A percentile compares a stretch with the other conserved stretches of the same genome.
Evolutionary conservation across 2,329 filamentous ascomycete genomes (phyloP).

Genomic region (Penicillium sclerotigenum): DNA sequence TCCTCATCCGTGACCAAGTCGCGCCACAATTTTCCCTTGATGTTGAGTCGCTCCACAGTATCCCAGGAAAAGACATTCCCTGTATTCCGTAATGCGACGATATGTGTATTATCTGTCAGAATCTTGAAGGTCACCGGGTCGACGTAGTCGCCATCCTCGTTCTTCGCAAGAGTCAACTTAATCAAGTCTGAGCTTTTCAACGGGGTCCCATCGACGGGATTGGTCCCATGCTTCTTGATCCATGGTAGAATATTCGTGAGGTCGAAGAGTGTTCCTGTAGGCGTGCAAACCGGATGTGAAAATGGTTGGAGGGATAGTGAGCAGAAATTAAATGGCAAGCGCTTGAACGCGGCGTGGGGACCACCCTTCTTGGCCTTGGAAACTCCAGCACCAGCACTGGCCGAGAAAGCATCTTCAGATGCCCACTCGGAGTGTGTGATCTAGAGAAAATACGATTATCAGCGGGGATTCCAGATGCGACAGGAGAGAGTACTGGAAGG

Average conservation of each 20-base stretch:
- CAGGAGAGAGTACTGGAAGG: neutral
- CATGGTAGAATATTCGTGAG: slow-evolving; percentile 90
- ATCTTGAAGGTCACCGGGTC: slow-evolving; percentile 97
- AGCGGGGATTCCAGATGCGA: slow-evolving; percentile 16
- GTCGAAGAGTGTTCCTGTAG: slow-evolving; percentile 86
- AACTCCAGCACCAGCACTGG: slow-evolving; percentile 68
- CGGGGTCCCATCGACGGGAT: slow-evolving; percentile 79
- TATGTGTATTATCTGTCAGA: slow-evolving; percentile 96
- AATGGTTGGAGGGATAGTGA: slow-evolving; percentile 94
- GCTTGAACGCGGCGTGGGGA: slow-evolving; percentile 68
- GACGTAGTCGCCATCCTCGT: slow-evolving; percentile 85
- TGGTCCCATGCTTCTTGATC: slow-evolving; percentile 90
- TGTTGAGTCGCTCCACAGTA: slow-evolving; percentile 89
- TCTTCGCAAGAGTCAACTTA: slow-evolving; percentile 86
- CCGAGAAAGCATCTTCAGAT: slow-evolving; percentile 81
- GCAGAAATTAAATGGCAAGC: slow-evolving; percentile 97
- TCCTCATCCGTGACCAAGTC: slow-evolving; percentile 84
- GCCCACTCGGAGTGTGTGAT: slow-evolving; percentile 99
- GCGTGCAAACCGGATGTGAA: slow-evolving; percentile 87
- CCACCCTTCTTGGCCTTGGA: slow-evolving; percentile 52
- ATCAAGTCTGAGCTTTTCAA: slow-evolving; percentile 80
- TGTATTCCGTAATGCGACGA: slow-evolving; percentile 79
- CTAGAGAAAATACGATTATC: slow-evolving; percentile 36
- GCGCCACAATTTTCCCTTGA: slow-evolving; percentile 94
- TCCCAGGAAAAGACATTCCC: slow-evolving; percentile 97